Conservation (phyloP, 2,329 filamentous ascomycete genomes). For the Podosphaera aphanis region DNA sequence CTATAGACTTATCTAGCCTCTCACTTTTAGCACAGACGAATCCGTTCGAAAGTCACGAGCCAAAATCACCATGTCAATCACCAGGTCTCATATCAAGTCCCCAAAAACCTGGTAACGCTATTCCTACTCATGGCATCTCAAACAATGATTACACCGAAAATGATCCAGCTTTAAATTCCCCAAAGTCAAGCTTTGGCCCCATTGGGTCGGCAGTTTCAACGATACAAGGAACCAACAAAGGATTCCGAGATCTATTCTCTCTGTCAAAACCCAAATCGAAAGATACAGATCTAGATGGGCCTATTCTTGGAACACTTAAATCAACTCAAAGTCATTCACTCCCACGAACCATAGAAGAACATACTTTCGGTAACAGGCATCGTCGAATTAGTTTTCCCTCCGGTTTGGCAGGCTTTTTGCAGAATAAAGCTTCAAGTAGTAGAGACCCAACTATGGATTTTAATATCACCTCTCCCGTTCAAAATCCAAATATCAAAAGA, state of each 20-base stretch:
- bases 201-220: conserved; percentile 12
- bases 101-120: conserved; percentile 33
- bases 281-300: conserved; percentile 33
- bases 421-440: conserved; percentile 9
- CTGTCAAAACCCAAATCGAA: conserved; percentile 39
- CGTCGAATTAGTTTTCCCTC: conserved; percentile 32
- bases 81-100: conserved; percentile 36
- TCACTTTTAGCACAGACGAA: conserved; percentile 18
- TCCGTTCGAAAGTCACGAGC: conserved; percentile 20
- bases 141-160: conserved; percentile 8
- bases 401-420: conserved; percentile 26
- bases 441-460: conserved; percentile 11
- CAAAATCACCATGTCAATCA: conserved; percentile 35
- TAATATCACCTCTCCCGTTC: conserved; percentile 15
- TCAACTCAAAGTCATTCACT: conserved; percentile 56
- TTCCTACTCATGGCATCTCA: conserved; percentile 24
- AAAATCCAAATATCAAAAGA: conserved; percentile 9
- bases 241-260: conserved; percentile 30
- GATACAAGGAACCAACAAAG: conserved; percentile 23
- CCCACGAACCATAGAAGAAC: conserved; percentile 34
- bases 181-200: conserved; percentile 11
- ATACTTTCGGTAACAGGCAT: conserved; percentile 24
- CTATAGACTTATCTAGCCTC: conserved; percentile 9
- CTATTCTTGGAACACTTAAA: conserved; percentile 44
- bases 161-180: conserved; percentile 13